phyloP scores from a whole-genome alignment of 2,329 filamentous ascomycete species.

The Colletotrichum liaoningense region DNA sequence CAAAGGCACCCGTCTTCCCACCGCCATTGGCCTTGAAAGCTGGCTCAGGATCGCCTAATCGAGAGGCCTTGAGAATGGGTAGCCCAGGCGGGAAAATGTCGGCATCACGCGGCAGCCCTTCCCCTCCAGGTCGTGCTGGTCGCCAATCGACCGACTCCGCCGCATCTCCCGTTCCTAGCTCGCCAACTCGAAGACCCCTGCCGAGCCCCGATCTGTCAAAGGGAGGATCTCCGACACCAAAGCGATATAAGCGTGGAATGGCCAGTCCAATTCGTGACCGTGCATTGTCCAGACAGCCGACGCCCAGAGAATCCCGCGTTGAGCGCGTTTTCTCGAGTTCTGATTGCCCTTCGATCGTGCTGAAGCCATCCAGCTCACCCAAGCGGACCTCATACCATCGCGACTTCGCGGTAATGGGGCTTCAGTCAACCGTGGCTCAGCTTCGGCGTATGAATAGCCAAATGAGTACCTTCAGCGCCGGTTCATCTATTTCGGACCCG shows the following conservation, averaged over 20 bases:
- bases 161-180: neutral
- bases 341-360: conserved; percentile 11
- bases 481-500: conserved; percentile 48
- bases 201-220: conserved; percentile 14
- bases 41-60: neutral
- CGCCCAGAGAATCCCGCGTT: neutral
- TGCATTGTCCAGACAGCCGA: neutral
- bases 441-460: conserved; percentile 69
- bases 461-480: conserved; percentile 57
- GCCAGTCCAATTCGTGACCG: conserved; percentile 17
- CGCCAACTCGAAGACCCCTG: neutral
- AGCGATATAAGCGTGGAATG: conserved; percentile 18
- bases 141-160: neutral
- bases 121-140: neutral
- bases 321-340: conserved; percentile 10
- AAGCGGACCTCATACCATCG: conserved; percentile 11
- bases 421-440: conserved; percentile 55
- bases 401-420: conserved; percentile 24
- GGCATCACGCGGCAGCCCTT: neutral
- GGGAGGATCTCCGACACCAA: conserved; percentile 16
- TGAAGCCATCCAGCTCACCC: conserved; percentile 7
- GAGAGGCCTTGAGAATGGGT: neutral
- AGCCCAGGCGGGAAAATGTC: neutral
- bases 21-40: conserved; percentile 29
- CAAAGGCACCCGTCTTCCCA: conserved; percentile 26